Percentiles rank a stretch among this genome's conserved stretches.
Conservation (phyloP, 225 moss, liverwort and hornwort species). For the Thuidium tamariscinum region DNA sequence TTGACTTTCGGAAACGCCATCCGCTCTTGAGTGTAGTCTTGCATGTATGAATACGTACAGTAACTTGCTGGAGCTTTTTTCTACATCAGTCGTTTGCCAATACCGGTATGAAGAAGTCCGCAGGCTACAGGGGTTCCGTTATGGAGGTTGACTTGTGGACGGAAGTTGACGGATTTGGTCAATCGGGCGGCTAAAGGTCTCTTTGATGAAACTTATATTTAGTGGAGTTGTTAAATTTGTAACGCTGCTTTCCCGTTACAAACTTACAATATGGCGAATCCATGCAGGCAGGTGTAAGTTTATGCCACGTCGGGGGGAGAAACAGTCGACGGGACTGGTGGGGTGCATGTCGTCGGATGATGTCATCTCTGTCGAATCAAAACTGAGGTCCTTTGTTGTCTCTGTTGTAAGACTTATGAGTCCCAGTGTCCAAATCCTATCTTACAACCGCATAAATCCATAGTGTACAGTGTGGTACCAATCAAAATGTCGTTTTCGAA, state of each 20-base stretch:
- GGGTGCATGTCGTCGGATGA: neutral
- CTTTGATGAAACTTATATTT: neutral
- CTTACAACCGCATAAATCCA: too few species aligned
- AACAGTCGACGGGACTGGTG: neutral
- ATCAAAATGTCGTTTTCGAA: too few species aligned
- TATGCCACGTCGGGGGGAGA: too few species aligned
- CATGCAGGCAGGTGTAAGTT: too few species aligned
- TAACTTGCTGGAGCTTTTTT: neutral
- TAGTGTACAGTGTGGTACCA: too few species aligned
- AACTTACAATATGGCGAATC: neutral
- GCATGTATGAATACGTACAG: too few species aligned
- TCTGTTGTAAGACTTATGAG: too few species aligned
- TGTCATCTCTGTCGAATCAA: neutral
- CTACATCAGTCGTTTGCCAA: neutral
- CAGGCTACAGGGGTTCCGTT: neutral
- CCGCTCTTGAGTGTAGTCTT: too few species aligned
- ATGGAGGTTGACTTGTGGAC: neutral
- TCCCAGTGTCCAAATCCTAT: too few species aligned
- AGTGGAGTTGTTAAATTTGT: neutral
- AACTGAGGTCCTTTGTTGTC: neutral
- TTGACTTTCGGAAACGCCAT: neutral
- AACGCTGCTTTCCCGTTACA: too few species aligned
- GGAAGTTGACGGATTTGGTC: neutral
- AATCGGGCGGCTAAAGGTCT: neutral
- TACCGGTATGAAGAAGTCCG: neutral